These are phyloP conservation scores for Flaveria floridana DNA, from an alignment of 140 eudicot genomes.

Conservation along the genomic window DNA sequence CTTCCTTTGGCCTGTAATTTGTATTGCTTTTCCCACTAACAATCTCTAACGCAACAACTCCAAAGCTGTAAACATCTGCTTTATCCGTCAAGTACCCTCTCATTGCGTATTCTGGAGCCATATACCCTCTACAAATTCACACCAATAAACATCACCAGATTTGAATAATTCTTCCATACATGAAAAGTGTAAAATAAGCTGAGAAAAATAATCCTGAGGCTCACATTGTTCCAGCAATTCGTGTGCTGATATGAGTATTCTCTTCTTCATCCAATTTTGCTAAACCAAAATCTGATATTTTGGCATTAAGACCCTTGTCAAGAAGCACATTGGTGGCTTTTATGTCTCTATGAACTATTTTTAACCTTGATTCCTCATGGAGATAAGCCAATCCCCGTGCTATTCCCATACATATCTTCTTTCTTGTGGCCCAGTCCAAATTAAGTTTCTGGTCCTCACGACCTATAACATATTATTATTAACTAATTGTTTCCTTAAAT, in stretches of 20 bases:
- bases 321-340: constrained; percentile 68
- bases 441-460: constrained; percentile 46
- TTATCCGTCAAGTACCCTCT: constrained; percentile 63
- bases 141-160: constrained; percentile 16
- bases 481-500: not conserved
- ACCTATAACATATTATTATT: constrained; percentile 34
- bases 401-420: constrained; percentile 61
- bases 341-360: constrained; percentile 78
- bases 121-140: constrained; percentile 51
- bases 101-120: constrained; percentile 77
- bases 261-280: constrained; percentile 79
- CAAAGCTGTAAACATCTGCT: constrained; percentile 67
- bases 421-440: constrained; percentile 64
- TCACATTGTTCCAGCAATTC: constrained; percentile 80
- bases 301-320: constrained; percentile 70
- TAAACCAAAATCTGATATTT: constrained; percentile 72
- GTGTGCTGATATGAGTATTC: constrained; percentile 70
- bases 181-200: not conserved
- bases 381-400: constrained; percentile 66
- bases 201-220: constrained; percentile 4
- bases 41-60: constrained; percentile 62
- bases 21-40: constrained; percentile 65
- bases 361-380: constrained; percentile 68
- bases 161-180: not conserved
- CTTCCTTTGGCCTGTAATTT: constrained; percentile 53